These are phyloP conservation scores for Fusarium sp. DNA, from an alignment of 2,329 filamentous ascomycete species.

Conservation along the genomic window DNA sequence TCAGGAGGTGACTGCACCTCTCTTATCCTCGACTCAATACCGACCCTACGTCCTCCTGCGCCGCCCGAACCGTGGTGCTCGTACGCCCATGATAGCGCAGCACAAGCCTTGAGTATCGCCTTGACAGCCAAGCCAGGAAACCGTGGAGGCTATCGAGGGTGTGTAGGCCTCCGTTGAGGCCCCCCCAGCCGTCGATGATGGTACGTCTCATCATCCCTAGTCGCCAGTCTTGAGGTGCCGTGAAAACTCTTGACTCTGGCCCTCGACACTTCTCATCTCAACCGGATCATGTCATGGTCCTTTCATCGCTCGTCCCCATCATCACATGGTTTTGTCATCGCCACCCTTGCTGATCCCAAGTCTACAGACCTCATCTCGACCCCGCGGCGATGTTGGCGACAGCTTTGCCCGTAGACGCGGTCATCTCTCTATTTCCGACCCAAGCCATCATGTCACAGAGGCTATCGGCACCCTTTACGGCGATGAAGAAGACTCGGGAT, in stretches of 20 bases:
- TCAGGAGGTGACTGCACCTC: constrained; percentile 50
- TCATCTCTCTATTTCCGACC: constrained; percentile 81
- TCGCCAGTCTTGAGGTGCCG: constrained; percentile 3
- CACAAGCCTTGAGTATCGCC: constrained; percentile 36
- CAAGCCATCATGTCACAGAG: constrained; percentile 93
- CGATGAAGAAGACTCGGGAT: constrained; percentile 75
- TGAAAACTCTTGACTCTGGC: constrained; percentile 3
- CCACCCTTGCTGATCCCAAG: constrained; percentile 40
- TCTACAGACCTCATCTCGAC: constrained; percentile 68
- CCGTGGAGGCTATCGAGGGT: constrained; percentile 46
- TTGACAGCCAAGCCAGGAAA: constrained; percentile 42
- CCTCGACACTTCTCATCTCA: background rate
- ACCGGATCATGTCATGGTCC: background rate
- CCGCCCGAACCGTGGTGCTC: constrained; percentile 42
- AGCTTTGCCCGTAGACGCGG: constrained; percentile 70
- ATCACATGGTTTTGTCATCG: constrained; percentile 18
- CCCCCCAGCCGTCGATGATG: constrained; percentile 60
- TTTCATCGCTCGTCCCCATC: constrained; percentile 8
- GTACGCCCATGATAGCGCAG: constrained; percentile 46
- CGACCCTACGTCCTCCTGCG: constrained; percentile 36
- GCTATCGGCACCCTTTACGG: constrained; percentile 93
- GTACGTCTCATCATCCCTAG: constrained; percentile 52
- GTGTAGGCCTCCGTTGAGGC: constrained; percentile 53
- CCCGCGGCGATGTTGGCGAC: constrained; percentile 65
- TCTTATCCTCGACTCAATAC: constrained; percentile 34